Base-by-base conservation (phyloP, 306 rosid genomes). In the Fragaria nilgerrensis region DNA sequence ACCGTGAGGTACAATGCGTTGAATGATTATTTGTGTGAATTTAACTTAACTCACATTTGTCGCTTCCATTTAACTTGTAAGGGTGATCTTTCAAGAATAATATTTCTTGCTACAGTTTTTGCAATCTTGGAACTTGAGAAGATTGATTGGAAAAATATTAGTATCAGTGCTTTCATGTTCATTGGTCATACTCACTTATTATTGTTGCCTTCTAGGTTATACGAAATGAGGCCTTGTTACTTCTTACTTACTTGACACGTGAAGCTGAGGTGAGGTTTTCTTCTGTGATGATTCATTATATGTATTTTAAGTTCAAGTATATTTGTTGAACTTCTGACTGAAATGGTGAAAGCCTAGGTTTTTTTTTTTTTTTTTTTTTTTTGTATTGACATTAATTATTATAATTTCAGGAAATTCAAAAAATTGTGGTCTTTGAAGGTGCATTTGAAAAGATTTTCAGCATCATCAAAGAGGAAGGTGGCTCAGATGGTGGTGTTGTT, bases 401-500 rank as follows among this genome's bases (percentile, higher is more conserved):
- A 75, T 79, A 77, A 79, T 76, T 85, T 80, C 86, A 94, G 98
- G 98, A 94, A 86, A 94, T 94, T 84, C 98, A 94, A 91, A 94
- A 94, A 83, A 94, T 94, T 81, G 85, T 94, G 67, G 98, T 94
- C 78, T 91, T 94, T 76, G 98, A 94, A 94, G 98, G 98, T 78
- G 98, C 94, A 44, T 94, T 88, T 78, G 98, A 94, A 78, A 94
- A 91, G 87, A 88, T 94, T 67, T 94, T 94, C 89, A 91, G 97
- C 82, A 94, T 91, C 80, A 88, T 91, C 47, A 88, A 74, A 79
- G 98, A 94, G 85, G 98, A 94, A 84, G 98, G 98, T 80, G 90
- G 87, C 78, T 91, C 98, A 25, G 98, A 94, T 68, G 98, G 98
- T 68, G 98, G 98, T 71, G 98, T 91, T 59, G 98, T 94, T 78